These are phyloP conservation scores for Francoa sonchifolia DNA, from an alignment of 441 rosid genomes.

Conservation along the genomic window DNA sequence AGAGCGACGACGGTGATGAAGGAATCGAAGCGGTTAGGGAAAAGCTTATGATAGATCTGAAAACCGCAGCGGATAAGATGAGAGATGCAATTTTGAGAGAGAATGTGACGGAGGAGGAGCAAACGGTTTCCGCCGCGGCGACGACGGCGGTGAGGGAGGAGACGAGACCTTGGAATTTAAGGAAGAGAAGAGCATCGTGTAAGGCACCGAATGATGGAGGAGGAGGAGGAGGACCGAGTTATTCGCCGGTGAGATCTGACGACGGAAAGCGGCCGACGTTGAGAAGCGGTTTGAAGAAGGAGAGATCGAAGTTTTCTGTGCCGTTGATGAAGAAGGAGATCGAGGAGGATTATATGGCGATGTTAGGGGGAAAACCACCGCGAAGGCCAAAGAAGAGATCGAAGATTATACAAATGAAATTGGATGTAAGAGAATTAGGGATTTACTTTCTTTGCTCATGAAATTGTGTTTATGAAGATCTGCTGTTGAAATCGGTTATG, in stretches of 20 bases:
- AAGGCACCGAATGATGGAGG: constrained; percentile 24
- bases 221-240: constrained; percentile 10
- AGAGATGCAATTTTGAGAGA: constrained; percentile 38
- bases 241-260: constrained; percentile 19
- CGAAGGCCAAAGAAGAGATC: background rate
- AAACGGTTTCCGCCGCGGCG: constrained; percentile 10
- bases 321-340: constrained; percentile 33
- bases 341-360: constrained; percentile 1
- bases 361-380: background rate
- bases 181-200: constrained; percentile 50
- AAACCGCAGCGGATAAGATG: constrained; percentile 45
- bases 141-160: constrained; percentile 22
- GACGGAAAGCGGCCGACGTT: constrained; percentile 19
- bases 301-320: constrained; percentile 30
- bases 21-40: constrained; percentile 66
- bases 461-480: background rate
- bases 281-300: constrained; percentile 21
- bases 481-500: background rate
- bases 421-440: background rate
- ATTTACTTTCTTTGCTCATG: background rate
- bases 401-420: background rate
- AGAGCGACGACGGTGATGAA: constrained; percentile 25
- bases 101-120: constrained; percentile 18
- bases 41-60: constrained; percentile 70
- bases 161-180: constrained; percentile 56